phyloP scores from a whole-genome alignment of 768 basidiomycete species.

The Lactifluus pinguis region DNA sequence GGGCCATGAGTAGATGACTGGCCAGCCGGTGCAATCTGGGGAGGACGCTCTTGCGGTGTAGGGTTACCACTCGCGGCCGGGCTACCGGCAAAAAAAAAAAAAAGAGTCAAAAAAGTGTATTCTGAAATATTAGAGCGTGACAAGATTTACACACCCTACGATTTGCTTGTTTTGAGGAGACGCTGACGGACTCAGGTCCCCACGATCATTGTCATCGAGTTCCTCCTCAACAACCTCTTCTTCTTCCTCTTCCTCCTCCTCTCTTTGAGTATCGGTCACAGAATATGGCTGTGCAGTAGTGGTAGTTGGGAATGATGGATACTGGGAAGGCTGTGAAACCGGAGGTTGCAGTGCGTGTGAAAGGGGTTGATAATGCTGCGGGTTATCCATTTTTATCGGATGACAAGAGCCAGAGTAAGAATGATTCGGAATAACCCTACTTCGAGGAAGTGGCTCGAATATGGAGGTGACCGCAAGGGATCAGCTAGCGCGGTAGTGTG shows the following conservation, averaged over 20 bases:
- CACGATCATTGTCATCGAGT: conserved; percentile 32
- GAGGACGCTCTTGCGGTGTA: conserved; percentile 1
- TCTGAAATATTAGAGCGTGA: conserved; percentile 17
- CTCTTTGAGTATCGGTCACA: conserved; percentile 30
- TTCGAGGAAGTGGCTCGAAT: conserved; percentile 8
- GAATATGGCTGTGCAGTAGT: conserved; percentile 20
- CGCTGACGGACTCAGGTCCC: conserved; percentile 26
- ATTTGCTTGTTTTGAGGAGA: conserved; percentile 24
- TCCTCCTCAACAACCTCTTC: conserved; percentile 67
- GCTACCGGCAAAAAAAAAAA: conserved; percentile 18
- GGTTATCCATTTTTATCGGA: conserved; percentile 46
- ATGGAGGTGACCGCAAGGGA: conserved; percentile 12
- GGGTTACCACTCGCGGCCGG: conserved; percentile 20
- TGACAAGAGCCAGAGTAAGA: conserved; percentile 12
- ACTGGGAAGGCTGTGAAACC: conserved; percentile 22
- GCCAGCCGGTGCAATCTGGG: conserved; percentile 8
- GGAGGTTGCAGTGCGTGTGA: conserved; percentile 70
- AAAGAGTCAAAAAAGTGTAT: conserved; percentile 14
- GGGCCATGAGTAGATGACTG: conserved; percentile 21
- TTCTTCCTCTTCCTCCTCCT: conserved; percentile 66
- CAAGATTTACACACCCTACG: conserved; percentile 24
- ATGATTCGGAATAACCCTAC: conserved; percentile 12
- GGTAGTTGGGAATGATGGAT: conserved; percentile 19
- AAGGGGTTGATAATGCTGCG: conserved; percentile 72
- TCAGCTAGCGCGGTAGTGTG: conserved; percentile 11